Evolutionary conservation across 495 filamentous ascomycete genomes (phyloP).

Genomic region (Pyrenula aspistea): DNA sequence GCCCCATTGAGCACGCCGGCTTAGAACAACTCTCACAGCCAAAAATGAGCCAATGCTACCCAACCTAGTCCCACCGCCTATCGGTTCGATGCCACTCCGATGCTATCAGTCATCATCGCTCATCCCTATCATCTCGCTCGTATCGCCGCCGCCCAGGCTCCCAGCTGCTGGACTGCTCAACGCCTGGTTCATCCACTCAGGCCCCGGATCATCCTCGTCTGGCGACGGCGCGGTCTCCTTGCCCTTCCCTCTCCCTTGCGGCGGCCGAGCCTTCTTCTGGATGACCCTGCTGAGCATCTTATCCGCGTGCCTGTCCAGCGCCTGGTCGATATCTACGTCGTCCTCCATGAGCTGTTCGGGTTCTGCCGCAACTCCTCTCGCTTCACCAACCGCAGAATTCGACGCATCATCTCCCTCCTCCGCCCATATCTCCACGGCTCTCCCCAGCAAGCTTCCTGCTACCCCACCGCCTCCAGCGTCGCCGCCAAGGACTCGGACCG

Average conservation of each 20-base stretch:
- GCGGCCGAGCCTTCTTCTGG: conserved; percentile 1
- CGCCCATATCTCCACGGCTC: conserved; percentile 59
- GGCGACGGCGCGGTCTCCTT: neutral
- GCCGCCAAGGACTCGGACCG: conserved; percentile 46
- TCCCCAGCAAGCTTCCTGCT: conserved; percentile 61
- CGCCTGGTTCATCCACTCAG: conserved; percentile 3
- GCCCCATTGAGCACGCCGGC: neutral
- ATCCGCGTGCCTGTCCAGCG: neutral
- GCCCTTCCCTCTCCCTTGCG: neutral
- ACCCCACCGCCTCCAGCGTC: conserved; percentile 53
- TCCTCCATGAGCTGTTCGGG: conserved; percentile 3
- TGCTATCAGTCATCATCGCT: conserved; percentile 6
- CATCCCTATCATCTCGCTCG: conserved; percentile 6
- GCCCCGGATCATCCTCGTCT: neutral
- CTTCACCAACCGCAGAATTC: neutral
- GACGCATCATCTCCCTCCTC: conserved; percentile 15
- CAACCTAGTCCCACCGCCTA: neutral
- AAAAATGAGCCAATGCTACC: neutral
- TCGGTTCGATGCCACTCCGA: no score
- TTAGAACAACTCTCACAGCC: neutral
- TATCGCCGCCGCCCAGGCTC: neutral
- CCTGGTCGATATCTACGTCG: neutral
- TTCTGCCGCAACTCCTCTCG: conserved; percentile 10
- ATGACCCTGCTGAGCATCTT: conserved; percentile 1
- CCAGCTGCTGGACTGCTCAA: neutral